phyloP scores from a whole-genome alignment of 192 early-diverging fungal species.

The Mortierella claussenii region DNA sequence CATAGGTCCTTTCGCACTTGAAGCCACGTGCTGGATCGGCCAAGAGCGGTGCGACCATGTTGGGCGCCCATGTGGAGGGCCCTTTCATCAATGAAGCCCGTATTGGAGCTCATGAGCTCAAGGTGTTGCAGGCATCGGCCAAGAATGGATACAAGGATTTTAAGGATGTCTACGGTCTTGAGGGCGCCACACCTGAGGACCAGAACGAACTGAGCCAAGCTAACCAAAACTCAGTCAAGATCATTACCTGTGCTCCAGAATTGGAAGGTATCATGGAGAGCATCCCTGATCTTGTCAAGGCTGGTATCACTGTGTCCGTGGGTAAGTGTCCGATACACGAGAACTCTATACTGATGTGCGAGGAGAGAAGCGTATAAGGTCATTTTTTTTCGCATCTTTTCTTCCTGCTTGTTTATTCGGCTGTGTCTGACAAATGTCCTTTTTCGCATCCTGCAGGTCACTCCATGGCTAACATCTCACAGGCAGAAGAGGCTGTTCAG shows the following conservation, averaged over 20 bases:
- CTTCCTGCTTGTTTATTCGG: background rate
- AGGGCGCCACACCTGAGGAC: slow-evolving; percentile 46
- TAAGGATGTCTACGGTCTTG: slow-evolving; percentile 77
- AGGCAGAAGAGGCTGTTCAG: slow-evolving; percentile 68
- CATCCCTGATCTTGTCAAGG: slow-evolving; percentile 71
- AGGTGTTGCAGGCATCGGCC: slow-evolving; percentile 66
- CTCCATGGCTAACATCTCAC: slow-evolving; percentile 70
- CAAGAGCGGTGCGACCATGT: slow-evolving; percentile 71
- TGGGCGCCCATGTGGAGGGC: slow-evolving; percentile 70
- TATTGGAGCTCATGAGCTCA: slow-evolving; percentile 80
- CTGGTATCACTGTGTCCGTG: slow-evolving; percentile 74
- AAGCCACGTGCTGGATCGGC: slow-evolving; percentile 71
- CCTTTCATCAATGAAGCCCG: slow-evolving; percentile 76
- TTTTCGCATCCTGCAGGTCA: no score
- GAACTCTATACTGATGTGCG: background rate
- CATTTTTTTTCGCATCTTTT: background rate
- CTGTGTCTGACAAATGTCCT: no score
- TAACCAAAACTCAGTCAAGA: slow-evolving; percentile 66
- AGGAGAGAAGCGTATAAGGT: background rate
- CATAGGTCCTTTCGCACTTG: slow-evolving; percentile 63
- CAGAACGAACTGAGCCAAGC: slow-evolving; percentile 35
- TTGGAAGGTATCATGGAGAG: slow-evolving; percentile 74
- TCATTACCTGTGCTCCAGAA: slow-evolving; percentile 85
- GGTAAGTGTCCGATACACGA: slow-evolving; percentile 43
- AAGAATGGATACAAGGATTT: slow-evolving; percentile 72